phyloP scores from a whole-genome alignment of 148 eudicot genomes.

The Fagopyrum esculentum region DNA sequence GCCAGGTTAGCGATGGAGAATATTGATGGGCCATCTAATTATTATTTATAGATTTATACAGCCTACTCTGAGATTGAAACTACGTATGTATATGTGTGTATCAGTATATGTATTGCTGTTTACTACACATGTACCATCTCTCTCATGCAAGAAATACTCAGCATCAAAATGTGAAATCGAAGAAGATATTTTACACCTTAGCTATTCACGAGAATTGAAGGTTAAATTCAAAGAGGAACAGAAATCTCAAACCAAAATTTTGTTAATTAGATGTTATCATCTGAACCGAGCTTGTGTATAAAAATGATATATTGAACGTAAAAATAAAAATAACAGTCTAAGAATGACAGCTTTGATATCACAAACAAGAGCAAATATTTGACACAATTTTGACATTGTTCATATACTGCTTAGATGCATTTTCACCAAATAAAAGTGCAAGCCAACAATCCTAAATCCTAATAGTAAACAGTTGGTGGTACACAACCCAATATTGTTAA shows the following conservation, averaged over 20 bases:
- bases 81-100: not conserved
- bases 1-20: not conserved
- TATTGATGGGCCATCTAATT: not conserved
- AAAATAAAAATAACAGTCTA: too few relatives aligned
- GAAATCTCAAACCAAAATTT: not conserved
- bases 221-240: not conserved
- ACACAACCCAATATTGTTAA: too few relatives aligned
- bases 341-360: too few relatives aligned
- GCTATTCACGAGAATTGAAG: not conserved
- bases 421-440: too few relatives aligned
- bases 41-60: too few relatives aligned
- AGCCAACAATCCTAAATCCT: too few relatives aligned
- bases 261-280: not conserved
- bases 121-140: not conserved
- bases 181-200: not conserved
- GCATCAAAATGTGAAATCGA: not conserved
- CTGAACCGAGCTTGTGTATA: not conserved
- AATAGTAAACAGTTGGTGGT: too few relatives aligned
- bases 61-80: not conserved
- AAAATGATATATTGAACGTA: too few relatives aligned
- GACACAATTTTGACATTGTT: too few relatives aligned
- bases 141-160: not conserved
- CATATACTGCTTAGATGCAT: too few relatives aligned
- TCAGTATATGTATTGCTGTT: too few relatives aligned
- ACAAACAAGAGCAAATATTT: too few relatives aligned